These are phyloP conservation scores for Linnemannia zychae DNA, from an alignment of 192 early-diverging fungal species.

Conservation along the genomic window DNA sequence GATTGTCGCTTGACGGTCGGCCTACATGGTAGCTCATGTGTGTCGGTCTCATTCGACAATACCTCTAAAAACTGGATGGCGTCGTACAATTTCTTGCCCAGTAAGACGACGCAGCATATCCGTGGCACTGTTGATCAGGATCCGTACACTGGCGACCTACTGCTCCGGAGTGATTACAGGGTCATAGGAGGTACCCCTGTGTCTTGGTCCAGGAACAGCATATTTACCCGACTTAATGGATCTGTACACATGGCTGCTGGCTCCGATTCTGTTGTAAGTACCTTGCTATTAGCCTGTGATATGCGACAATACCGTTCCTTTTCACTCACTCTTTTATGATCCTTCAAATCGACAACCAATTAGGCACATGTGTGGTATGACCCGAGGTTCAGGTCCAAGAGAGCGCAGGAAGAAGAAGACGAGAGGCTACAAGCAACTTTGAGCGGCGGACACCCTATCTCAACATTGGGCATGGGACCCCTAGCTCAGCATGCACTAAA, in stretches of 20 bases:
- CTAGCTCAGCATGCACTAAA: neutral
- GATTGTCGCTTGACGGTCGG: neutral
- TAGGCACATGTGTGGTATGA: constrained; percentile 1
- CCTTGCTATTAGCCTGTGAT: no score
- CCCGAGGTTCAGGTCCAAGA: neutral
- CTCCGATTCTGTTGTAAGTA: constrained; percentile 23
- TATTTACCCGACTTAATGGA: constrained; percentile 31
- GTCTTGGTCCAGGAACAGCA: constrained; percentile 20
- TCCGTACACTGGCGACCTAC: neutral
- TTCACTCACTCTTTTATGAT: neutral
- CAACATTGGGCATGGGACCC: neutral
- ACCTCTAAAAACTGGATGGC: constrained; percentile 45
- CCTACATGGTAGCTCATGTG: constrained; percentile 22
- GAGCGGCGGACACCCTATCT: neutral
- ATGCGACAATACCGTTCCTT: no score
- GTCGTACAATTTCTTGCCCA: constrained; percentile 28
- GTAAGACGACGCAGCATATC: constrained; percentile 23
- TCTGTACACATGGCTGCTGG: constrained; percentile 39
- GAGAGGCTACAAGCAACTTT: neutral
- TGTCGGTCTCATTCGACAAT: constrained; percentile 25
- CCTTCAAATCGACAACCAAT: no score
- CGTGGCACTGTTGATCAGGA: constrained; percentile 21
- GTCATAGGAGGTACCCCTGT: constrained; percentile 28
- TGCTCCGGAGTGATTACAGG: constrained; percentile 27
- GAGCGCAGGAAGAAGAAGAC: neutral